Percentiles rank a stretch among this genome's conserved stretches.
Conservation (phyloP, 2,329 filamentous ascomycete species). For the Arthroderma sp. region DNA sequence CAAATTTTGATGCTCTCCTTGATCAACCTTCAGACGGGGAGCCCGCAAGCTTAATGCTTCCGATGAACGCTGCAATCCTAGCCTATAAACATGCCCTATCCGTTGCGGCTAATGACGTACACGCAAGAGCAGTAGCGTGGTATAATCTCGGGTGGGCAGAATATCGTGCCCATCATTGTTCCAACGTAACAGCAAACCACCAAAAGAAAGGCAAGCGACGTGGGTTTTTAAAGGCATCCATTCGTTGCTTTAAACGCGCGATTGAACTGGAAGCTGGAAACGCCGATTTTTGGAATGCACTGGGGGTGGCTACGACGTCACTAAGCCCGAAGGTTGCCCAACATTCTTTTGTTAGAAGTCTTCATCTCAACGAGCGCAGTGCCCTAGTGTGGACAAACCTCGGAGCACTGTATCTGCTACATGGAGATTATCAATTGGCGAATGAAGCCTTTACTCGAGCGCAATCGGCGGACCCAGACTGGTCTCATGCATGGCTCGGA, state of each 20-base stretch:
- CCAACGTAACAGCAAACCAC: conserved; percentile 13
- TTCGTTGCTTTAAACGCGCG: conserved; percentile 84
- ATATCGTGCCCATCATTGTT: conserved; percentile 55
- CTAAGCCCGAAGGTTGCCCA: conserved; percentile 81
- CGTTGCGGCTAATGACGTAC: conserved; percentile 56
- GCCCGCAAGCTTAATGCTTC: conserved; percentile 34
- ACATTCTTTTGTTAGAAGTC: conserved; percentile 79
- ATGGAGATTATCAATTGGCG: conserved; percentile 72
- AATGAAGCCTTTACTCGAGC: conserved; percentile 81
- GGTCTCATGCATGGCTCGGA: conserved; percentile 84
- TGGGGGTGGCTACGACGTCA: conserved; percentile 78
- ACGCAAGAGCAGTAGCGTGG: conserved; percentile 89
- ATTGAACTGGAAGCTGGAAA: conserved; percentile 94
- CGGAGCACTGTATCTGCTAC: conserved; percentile 69
- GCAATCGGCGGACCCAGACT: conserved; percentile 89
- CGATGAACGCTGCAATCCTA: conserved; percentile 60
- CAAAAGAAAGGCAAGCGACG: conserved; percentile 44
- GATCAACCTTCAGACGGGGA: conserved; percentile 19
- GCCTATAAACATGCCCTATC: conserved; percentile 78
- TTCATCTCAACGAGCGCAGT: conserved; percentile 84
- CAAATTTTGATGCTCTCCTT: conserved; percentile 23
- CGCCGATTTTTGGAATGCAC: conserved; percentile 90
- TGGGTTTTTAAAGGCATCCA: conserved; percentile 60
- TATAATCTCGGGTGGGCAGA: conserved; percentile 97
- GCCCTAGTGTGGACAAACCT: conserved; percentile 83